Evolutionary conservation across 78 protist species (phyloP).

Genomic region (Diacronema lutheri): DNA sequence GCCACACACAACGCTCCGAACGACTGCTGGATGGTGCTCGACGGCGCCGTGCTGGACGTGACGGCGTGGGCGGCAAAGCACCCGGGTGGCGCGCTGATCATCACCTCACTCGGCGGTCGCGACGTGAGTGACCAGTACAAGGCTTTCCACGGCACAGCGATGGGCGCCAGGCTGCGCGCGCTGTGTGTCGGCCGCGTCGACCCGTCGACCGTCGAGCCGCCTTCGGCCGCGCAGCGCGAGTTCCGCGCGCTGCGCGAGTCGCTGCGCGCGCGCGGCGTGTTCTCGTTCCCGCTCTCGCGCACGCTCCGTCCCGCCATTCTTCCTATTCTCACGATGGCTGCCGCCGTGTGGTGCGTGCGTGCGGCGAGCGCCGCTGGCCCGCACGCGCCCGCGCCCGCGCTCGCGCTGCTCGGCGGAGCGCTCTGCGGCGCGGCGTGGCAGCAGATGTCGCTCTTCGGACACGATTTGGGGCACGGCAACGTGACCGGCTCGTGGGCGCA

Average conservation of each 20-base stretch:
- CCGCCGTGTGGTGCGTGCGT: too few relatives aligned
- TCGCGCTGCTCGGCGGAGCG: background rate
- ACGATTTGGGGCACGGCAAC: constrained; percentile 3
- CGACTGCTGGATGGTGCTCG: constrained; percentile 28
- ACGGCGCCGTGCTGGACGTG: constrained; percentile 49
- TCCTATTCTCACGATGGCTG: too few relatives aligned
- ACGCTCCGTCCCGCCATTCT: background rate
- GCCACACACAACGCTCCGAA: constrained; percentile 14
- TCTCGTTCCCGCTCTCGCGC: background rate
- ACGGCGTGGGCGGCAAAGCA: constrained; percentile 24
- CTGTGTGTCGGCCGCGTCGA: too few relatives aligned
- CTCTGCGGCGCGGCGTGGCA: background rate
- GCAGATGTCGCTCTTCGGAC: constrained; percentile 9
- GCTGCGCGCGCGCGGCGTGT: constrained; percentile 15
- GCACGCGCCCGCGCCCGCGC: too few relatives aligned
- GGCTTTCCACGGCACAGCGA: too few relatives aligned
- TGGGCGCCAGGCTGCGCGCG: too few relatives aligned
- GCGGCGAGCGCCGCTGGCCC: too few relatives aligned
- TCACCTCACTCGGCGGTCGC: too few relatives aligned
- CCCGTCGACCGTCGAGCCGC: too few relatives aligned
- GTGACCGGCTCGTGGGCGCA: background rate
- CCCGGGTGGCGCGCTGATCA: constrained; percentile 40
- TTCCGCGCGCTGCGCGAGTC: background rate
- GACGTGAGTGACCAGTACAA: too few relatives aligned
- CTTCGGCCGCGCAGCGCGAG: background rate